A percentile compares a stretch with the other conserved stretches of the same genome.
phyloP scores from a whole-genome alignment of 306 rosid genomes.

The Hippophae tibetana region DNA sequence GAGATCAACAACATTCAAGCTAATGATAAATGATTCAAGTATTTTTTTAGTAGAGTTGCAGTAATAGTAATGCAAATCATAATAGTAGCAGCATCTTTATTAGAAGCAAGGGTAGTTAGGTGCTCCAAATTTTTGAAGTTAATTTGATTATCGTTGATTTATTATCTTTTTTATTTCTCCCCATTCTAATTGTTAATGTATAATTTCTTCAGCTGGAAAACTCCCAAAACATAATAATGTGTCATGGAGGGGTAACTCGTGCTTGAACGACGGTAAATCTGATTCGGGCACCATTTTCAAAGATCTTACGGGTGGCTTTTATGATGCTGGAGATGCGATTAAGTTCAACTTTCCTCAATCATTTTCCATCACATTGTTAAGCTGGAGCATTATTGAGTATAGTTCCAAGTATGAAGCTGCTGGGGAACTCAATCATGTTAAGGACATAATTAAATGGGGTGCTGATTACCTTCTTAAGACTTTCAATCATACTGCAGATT shows the following conservation, averaged over 20 bases:
- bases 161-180: neutral
- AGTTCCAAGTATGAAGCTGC: slow-evolving; percentile 85
- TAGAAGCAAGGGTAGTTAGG: no score
- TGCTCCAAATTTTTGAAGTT: no score
- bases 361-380: slow-evolving; percentile 79
- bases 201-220: slow-evolving; percentile 63
- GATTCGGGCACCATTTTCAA: slow-evolving; percentile 30
- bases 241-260: slow-evolving; percentile 92
- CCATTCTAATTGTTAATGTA: neutral
- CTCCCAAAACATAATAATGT: slow-evolving; percentile 93
- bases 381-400: slow-evolving; percentile 97
- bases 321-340: slow-evolving; percentile 97
- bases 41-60: no score
- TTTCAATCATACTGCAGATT: slow-evolving; percentile 74
- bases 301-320: slow-evolving; percentile 80
- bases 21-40: no score
- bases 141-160: neutral
- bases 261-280: slow-evolving; percentile 51
- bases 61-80: no score
- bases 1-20: no score
- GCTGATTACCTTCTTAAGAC: slow-evolving; percentile 85
- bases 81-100: no score
- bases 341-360: slow-evolving; percentile 83
- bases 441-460: slow-evolving; percentile 91
- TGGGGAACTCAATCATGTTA: slow-evolving; percentile 77